A percentile compares a stretch with the other conserved stretches of the same genome.
phyloP scores from a whole-genome alignment of 2,329 filamentous ascomycete species.

The Colletotrichum lentis region DNA sequence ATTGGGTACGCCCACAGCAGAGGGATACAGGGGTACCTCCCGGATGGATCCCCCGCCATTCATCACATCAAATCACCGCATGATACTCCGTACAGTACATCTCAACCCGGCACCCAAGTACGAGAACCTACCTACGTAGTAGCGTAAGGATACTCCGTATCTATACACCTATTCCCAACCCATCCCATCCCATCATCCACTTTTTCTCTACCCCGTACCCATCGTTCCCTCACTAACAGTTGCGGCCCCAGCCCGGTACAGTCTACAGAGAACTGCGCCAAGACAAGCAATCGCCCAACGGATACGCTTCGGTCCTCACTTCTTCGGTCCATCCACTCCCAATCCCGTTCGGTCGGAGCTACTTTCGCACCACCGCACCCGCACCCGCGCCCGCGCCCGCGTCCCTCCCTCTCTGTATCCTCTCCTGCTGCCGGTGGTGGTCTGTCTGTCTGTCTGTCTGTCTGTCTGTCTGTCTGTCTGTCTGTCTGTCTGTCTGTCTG shows the following conservation, averaged over 20 bases:
- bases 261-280: conserved; percentile 24
- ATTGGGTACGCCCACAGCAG: not conserved
- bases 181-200: not conserved
- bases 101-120: not conserved
- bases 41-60: not conserved
- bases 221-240: conserved; percentile 17
- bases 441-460: not conserved
- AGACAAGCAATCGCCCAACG: conserved; percentile 18
- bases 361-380: conserved; percentile 25
- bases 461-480: too few species aligned
- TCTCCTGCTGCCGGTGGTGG: not conserved
- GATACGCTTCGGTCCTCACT: conserved; percentile 34
- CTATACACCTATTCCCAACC: too few species aligned
- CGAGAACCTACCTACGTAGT: not conserved
- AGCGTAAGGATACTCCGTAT: too few species aligned
- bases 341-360: conserved; percentile 36
- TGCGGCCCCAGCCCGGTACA: conserved; percentile 22
- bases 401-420: not conserved
- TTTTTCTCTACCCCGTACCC: not conserved
- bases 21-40: not conserved
- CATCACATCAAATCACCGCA: not conserved
- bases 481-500: not conserved
- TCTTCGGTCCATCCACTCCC: conserved; percentile 33
- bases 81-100: too few species aligned
- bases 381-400: conserved; percentile 4